phyloP scores from a whole-genome alignment of 805 yeast genomes.

The Suhomyces faveliae region DNA sequence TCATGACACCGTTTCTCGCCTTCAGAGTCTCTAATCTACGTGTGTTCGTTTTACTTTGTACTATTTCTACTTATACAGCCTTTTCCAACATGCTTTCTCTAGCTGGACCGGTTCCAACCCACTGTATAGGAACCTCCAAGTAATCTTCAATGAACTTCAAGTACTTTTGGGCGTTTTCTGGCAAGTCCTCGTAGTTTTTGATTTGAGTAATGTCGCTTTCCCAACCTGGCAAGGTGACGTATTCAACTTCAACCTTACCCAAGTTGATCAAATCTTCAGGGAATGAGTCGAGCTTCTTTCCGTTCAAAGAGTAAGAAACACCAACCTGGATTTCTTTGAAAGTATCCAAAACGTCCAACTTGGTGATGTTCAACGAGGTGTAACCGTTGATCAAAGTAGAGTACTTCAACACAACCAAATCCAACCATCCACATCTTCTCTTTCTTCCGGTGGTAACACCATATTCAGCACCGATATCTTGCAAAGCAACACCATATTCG shows the following conservation, averaged over 20 bases:
- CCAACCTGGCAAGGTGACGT: constrained; percentile 95
- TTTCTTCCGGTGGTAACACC: constrained; percentile 99
- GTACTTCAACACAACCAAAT: constrained; percentile 89
- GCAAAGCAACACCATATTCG: constrained; percentile 80
- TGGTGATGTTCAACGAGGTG: constrained; percentile 91
- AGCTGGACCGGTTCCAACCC: constrained; percentile 99
- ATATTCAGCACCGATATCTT: constrained; percentile 87
- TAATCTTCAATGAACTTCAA: constrained; percentile 83
- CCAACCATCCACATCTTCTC: constrained; percentile 99
- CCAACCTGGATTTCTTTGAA: constrained; percentile 88
- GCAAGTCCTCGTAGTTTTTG: constrained; percentile 71
- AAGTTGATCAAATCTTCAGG: constrained; percentile 86
- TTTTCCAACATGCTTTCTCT: constrained; percentile 88
- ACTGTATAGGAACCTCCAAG: constrained; percentile 79
- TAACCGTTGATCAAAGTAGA: constrained; percentile 92
- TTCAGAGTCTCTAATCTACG: too few species aligned
- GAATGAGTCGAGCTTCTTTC: constrained; percentile 72
- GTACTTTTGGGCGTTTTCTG: constrained; percentile 83
- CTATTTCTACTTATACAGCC: constrained; percentile 11
- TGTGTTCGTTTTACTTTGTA: not conserved
- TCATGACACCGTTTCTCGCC: too few species aligned
- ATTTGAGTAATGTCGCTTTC: constrained; percentile 73
- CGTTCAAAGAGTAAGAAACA: constrained; percentile 76
- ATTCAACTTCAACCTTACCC: constrained; percentile 89
- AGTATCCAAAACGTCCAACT: constrained; percentile 90